Evolutionary conservation across 2,329 filamentous ascomycete species (phyloP).

Genomic region (Alternaria infectoria): DNA sequence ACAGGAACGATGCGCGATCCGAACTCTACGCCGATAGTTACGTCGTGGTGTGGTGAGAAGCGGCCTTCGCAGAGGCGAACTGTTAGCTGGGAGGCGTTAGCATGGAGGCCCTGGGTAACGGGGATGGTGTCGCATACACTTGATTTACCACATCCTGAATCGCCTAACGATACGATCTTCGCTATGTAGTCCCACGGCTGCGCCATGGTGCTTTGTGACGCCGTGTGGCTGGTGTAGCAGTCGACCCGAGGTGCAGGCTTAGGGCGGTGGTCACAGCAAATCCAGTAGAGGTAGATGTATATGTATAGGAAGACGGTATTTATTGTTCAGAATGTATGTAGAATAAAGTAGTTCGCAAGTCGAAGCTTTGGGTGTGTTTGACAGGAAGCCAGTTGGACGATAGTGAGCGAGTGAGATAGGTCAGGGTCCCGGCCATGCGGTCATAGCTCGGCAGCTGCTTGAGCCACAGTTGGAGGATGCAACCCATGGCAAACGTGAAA

Average conservation of each 20-base stretch:
- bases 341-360: neutral
- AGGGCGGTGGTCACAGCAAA: neutral
- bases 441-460: constrained; percentile 22
- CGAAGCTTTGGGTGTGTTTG: neutral
- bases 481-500: neutral
- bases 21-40: constrained; percentile 96
- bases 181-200: constrained; percentile 97
- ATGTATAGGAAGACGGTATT: neutral
- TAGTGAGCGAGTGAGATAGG: neutral
- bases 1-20: constrained; percentile 92
- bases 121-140: constrained; percentile 53
- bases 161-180: constrained; percentile 97
- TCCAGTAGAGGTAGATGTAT: neutral
- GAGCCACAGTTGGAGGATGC: neutral
- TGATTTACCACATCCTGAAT: constrained; percentile 95
- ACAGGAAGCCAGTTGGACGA: constrained; percentile 7
- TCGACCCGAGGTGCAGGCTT: neutral
- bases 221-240: constrained; percentile 2
- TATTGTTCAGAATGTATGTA: neutral
- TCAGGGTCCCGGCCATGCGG: constrained; percentile 20
- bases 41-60: constrained; percentile 93
- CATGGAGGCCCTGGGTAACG: neutral
- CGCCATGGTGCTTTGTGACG: constrained; percentile 47
- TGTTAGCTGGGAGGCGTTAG: constrained; percentile 65
- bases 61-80: constrained; percentile 96